Base-by-base conservation (phyloP, 345 rosid species). In the Camelina laxa region DNA sequence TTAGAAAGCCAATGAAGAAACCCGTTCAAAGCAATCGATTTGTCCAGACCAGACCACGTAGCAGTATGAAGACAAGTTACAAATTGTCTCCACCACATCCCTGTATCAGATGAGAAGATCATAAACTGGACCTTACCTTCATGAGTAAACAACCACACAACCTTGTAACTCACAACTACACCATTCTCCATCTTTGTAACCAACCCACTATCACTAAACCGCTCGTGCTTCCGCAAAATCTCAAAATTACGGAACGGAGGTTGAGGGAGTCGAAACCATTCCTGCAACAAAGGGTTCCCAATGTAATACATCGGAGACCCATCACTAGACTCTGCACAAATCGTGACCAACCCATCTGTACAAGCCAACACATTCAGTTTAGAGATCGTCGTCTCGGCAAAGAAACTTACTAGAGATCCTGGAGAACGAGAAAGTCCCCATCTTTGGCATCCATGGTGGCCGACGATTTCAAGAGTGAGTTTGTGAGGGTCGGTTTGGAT, bases 101-200 rank as follows among this genome's bases (percentile, higher is more conserved):
- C 69, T 6, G 79, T 39, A 4, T 67, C 79, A 50, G 73, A 75
- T 0, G 69, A 67, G 27, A 60, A 75, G 12, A 75, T 11, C 55
- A 50, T 9, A 15, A 67, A 67, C 1, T 17, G 30, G 10, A 67
- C 33, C 5, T 24, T 22, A 58, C 4, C 42, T 0, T 2, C 11
- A 57, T 12, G 22, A 16, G 3, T 49, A 10, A 59, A 1, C 54
- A 50, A 30, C 73, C 73, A 66, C 5, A 75, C 79, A 50, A 67
- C 14, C 54, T 75, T 75, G 60, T 75, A 75, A 48, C 73, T 60
- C 42, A 56, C 41, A 2, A 67, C 53, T 5, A 67, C 1, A 7
- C 73, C 60, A 1, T 8, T 67, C 54, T 59, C 0, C 7, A 67
- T 59, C 67, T 58, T 17, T 9, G 79, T 75, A 6, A 75, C 79